Evolutionary conservation across 257 asterid genomes (phyloP).

Genomic region (Solanum okadae): DNA sequence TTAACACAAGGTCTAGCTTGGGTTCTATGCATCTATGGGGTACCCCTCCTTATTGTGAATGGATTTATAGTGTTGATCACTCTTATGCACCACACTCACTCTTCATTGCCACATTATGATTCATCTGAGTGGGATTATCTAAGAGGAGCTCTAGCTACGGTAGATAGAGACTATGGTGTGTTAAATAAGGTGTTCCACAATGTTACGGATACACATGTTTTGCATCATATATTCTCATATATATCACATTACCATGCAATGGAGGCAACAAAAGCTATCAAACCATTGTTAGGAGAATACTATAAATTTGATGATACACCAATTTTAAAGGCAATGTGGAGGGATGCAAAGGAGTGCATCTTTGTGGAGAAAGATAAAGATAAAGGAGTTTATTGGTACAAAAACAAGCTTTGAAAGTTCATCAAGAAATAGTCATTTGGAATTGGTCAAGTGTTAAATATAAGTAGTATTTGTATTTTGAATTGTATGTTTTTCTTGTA

Average conservation of each 20-base stretch:
- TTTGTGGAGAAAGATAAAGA: constrained; percentile 4
- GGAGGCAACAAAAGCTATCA: constrained; percentile 7
- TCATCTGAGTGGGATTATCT: neutral
- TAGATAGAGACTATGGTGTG: constrained; percentile 4
- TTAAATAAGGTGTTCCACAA: constrained; percentile 1
- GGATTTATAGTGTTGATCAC: no score
- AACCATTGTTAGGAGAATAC: neutral
- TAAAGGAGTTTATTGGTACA: constrained; percentile 6
- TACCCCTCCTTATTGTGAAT: neutral
- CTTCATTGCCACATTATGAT: constrained; percentile 4
- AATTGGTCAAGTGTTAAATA: neutral
- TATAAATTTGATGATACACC: constrained; percentile 2
- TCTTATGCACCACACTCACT: no score
- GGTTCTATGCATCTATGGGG: neutral
- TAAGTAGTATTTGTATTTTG: neutral
- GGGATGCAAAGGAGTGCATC: neutral
- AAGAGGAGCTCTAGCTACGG: neutral
- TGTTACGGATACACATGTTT: neutral
- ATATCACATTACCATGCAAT: constrained; percentile 6
- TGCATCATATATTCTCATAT: constrained; percentile 2
- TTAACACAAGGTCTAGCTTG: neutral
- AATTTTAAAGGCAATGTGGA: constrained; percentile 2
- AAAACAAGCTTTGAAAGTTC: neutral
- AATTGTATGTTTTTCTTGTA: neutral
- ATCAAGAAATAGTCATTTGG: neutral